Evolutionary conservation across 148 eudicot species (phyloP).

Genomic region (Spergularia bocconei): DNA sequence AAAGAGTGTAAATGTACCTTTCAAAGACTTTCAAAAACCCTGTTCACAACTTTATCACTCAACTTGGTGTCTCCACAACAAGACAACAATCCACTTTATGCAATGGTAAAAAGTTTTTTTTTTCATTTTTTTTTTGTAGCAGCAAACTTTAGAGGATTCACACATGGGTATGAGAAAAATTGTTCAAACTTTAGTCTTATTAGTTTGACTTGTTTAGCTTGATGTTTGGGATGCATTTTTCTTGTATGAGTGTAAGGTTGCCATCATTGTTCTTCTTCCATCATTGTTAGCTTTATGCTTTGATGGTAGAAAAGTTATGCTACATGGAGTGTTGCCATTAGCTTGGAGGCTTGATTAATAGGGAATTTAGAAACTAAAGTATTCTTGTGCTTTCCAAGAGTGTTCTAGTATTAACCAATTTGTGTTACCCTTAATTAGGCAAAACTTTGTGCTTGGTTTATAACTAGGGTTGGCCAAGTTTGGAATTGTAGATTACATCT

Average conservation of each 20-base stretch:
- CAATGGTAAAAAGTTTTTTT: constrained; percentile 10
- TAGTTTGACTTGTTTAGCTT: background rate
- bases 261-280: background rate
- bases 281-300: background rate
- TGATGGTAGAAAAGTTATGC: background rate
- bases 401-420: constrained; percentile 12
- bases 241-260: background rate
- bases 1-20: background rate
- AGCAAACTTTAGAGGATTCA: constrained; percentile 15
- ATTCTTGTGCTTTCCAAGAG: background rate
- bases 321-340: constrained; percentile 17
- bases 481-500: background rate
- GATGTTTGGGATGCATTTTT: background rate
- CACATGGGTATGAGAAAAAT: constrained; percentile 15
- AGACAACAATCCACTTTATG: constrained; percentile 32
- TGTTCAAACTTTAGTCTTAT: background rate
- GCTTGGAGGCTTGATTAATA: constrained; percentile 21
- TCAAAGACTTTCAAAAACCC: background rate
- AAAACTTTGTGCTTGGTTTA: constrained; percentile 11
- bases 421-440: constrained; percentile 10
- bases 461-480: constrained; percentile 11
- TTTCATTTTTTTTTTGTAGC: background rate
- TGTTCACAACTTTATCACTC: constrained; percentile 8
- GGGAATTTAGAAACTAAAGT: background rate
- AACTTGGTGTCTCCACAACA: constrained; percentile 12